Base-by-base conservation (phyloP, 2,329 filamentous ascomycete species). In the Penicillium sp. region DNA sequence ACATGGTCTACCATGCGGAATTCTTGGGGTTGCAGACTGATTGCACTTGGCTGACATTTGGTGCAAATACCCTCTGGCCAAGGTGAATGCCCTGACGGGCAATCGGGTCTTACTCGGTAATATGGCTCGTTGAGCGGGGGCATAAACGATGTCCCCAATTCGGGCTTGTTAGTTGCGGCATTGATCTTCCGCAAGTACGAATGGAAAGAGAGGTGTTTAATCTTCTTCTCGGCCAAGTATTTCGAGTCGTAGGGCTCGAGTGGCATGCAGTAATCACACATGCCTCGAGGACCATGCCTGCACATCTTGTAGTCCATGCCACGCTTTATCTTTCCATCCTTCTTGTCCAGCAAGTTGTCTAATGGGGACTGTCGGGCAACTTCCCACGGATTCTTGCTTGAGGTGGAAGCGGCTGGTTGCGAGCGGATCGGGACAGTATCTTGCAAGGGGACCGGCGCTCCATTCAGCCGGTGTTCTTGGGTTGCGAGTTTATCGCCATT, bases 231-330 rank as follows among this genome's bases (percentile, higher is more conserved):
- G 27, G 83, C 82, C 14, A 99, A 80, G 63, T 96, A 96, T 48
- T 84, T 84, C n/a, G 86, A 71, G 64, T 95, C 86, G 71, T 95
- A 99, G 0, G 93, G 93, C 65, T 99, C 93, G 42, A 97, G 75
- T 0, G 95, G 95, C 82, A 95, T 95, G 75, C 93, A 99, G 73
- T 96, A 95, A 73, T 99, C 93, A 72, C 93, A 99, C 93, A 99
- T 99, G 68, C 93, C 93, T 73, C 95, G 97, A 43, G 87, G 85
- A 1, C 92, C 92, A 69, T 99, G 93, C 54, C 89, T 86, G 75
- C 93, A 99, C 90, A 99, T 93, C 67, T 88, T 88, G 50, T 74
- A 69, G 67, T 95, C 89, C 50, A 80, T 80, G 54, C 80, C 80
- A 54, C 91, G 79, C 16, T 82, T 75, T 43, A 96, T 95, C 75